Evolutionary conservation across 148 eudicot species (phyloP).

Genomic region (Polygonum aviculare): DNA sequence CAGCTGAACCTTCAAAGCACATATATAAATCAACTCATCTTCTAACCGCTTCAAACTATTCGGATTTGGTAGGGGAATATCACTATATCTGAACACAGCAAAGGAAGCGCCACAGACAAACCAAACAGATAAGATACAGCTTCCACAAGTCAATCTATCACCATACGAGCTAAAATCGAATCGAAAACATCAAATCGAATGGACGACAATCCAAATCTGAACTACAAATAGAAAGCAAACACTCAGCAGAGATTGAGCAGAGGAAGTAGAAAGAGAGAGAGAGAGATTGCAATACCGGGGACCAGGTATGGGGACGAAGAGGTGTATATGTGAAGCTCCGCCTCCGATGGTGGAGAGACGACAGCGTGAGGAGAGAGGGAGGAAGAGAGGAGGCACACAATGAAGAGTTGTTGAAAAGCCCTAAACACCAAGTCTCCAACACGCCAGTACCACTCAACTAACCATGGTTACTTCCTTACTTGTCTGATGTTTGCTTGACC

Average conservation of each 20-base stretch:
- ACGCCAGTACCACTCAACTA: not conserved
- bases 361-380: not conserved
- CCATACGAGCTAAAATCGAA: not conserved
- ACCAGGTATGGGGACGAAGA: not conserved
- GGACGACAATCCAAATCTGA: not conserved
- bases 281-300: not conserved
- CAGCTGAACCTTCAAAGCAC: not conserved
- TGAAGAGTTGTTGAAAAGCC: not conserved
- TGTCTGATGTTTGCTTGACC: not conserved
- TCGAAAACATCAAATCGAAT: not conserved
- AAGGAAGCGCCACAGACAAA: not conserved
- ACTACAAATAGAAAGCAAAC: not conserved
- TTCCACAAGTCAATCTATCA: not conserved
- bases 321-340: not conserved
- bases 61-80: not conserved
- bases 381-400: constrained; percentile 1
- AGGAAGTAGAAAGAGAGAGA: not conserved
- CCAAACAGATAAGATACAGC: not conserved
- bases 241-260: not conserved
- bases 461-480: constrained; percentile 1
- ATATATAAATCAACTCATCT: not conserved
- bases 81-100: not conserved
- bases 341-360: not conserved
- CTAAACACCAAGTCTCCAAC: not conserved
- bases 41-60: not conserved